Evolutionary conservation across 805 yeast genomes (phyloP).

Genomic region (Pichia manshurica): DNA sequence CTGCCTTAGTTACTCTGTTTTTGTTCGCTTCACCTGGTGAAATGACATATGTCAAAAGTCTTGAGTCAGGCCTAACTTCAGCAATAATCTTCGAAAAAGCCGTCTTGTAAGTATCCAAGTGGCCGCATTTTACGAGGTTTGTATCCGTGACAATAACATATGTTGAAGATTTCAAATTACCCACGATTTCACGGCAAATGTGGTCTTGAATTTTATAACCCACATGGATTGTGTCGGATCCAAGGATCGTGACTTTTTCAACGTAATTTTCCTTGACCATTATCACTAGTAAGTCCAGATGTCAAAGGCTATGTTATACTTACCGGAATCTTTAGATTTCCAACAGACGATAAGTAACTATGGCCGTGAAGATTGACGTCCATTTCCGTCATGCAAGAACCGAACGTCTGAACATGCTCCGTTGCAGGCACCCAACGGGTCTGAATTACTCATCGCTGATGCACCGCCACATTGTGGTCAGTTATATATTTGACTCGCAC

Average conservation of each 20-base stretch:
- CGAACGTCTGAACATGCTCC: neutral
- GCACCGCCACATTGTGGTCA: neutral
- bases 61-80: conserved; percentile 43
- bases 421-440: too few species aligned
- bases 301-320: neutral
- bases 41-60: conserved; percentile 69
- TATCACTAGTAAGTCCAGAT: neutral
- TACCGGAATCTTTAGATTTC: too few species aligned
- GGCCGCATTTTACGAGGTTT: conserved; percentile 64
- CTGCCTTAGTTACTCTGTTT: conserved; percentile 82
- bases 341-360: too few species aligned
- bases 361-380: too few species aligned
- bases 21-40: conserved; percentile 94
- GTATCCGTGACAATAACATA: conserved; percentile 88
- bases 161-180: conserved; percentile 71
- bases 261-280: conserved; percentile 22
- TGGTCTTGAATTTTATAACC: conserved; percentile 78
- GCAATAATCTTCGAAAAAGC: conserved; percentile 38
- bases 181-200: conserved; percentile 61
- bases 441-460: too few species aligned
- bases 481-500: too few species aligned
- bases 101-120: conserved; percentile 42
- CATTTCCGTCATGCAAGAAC: too few species aligned
- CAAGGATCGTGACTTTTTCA: conserved; percentile 68
- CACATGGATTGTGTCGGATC: conserved; percentile 78